phyloP scores from a whole-genome alignment of 495 filamentous ascomycete species.

The Xylaria intraflava region DNA sequence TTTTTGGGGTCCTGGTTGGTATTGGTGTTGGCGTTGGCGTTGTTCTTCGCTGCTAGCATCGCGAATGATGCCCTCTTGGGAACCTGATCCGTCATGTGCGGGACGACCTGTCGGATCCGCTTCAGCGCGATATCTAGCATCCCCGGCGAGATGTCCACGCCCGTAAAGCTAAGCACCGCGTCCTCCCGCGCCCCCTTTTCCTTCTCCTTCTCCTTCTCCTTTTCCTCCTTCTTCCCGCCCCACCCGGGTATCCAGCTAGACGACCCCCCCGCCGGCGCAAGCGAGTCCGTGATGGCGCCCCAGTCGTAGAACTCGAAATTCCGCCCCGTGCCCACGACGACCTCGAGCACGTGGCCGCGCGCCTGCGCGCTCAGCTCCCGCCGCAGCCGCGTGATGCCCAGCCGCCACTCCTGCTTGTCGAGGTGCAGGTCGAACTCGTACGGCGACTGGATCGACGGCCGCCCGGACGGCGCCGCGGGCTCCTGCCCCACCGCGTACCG shows the following conservation, averaged over 20 bases:
- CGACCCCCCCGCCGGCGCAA: too few relatives aligned
- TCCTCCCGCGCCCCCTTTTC: slow-evolving; percentile 7
- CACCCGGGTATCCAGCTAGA: too few relatives aligned
- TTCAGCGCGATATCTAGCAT: slow-evolving; percentile 40
- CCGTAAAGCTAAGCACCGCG: slow-evolving; percentile 36
- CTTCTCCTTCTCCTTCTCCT: not conserved
- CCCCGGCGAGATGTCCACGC: slow-evolving; percentile 37
- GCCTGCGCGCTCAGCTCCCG: slow-evolving; percentile 54
- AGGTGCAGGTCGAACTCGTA: slow-evolving; percentile 57
- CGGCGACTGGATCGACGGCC: slow-evolving; percentile 36
- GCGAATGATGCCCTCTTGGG: slow-evolving; percentile 25
- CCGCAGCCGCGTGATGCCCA: slow-evolving; percentile 58
- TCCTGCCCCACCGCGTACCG: slow-evolving; percentile 19
- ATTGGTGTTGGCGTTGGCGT: not conserved
- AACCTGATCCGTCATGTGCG: slow-evolving; percentile 23
- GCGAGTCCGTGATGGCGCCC: slow-evolving; percentile 25
- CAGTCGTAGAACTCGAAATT: slow-evolving; percentile 71
- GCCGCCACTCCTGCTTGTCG: slow-evolving; percentile 57
- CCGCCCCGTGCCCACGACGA: slow-evolving; percentile 84
- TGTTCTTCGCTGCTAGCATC: slow-evolving; percentile 15
- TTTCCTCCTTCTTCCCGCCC: not conserved
- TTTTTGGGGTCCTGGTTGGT: too few relatives aligned
- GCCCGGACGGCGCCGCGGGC: slow-evolving; percentile 23
- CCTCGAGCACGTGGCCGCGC: slow-evolving; percentile 78
- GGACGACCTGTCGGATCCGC: slow-evolving; percentile 26